Percentiles rank a stretch among this genome's conserved stretches.
Evolutionary conservation across 192 early-diverging fungal genomes (phyloP).

Genomic region (Mortierella claussenii): DNA sequence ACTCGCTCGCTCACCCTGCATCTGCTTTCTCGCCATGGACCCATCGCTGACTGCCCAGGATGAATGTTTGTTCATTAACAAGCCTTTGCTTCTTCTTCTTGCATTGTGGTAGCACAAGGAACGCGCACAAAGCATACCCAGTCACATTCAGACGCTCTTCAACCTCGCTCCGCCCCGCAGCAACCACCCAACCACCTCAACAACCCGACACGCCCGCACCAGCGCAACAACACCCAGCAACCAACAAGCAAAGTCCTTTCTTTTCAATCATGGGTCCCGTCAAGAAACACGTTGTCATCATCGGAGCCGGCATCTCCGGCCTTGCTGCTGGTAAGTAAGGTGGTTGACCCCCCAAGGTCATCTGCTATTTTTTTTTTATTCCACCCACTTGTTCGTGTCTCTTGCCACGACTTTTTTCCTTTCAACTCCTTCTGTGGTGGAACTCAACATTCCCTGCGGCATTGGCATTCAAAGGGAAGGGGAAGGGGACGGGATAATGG

Average conservation of each 20-base stretch:
- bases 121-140: too few relatives aligned
- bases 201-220: background rate
- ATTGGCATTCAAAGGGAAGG: background rate
- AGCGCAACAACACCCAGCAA: background rate
- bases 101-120: background rate
- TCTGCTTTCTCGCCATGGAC: too few relatives aligned
- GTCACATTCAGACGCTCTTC: too few relatives aligned
- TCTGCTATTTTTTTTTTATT: background rate
- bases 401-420: too few relatives aligned
- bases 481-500: background rate
- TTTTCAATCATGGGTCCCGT: conserved; percentile 11
- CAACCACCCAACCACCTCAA: background rate
- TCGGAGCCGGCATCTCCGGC: conserved; percentile 55
- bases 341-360: background rate
- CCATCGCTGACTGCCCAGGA: too few relatives aligned
- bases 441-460: background rate
- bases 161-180: too few relatives aligned
- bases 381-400: too few relatives aligned
- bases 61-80: background rate
- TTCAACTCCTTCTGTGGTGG: background rate
- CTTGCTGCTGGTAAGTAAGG: conserved; percentile 45
- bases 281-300: conserved; percentile 48
- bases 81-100: background rate
- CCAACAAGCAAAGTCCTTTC: background rate
- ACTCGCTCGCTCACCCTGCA: too few relatives aligned